These are phyloP conservation scores for Mycena floridula DNA, from an alignment of 768 basidiomycete species.

Conservation along the genomic window DNA sequence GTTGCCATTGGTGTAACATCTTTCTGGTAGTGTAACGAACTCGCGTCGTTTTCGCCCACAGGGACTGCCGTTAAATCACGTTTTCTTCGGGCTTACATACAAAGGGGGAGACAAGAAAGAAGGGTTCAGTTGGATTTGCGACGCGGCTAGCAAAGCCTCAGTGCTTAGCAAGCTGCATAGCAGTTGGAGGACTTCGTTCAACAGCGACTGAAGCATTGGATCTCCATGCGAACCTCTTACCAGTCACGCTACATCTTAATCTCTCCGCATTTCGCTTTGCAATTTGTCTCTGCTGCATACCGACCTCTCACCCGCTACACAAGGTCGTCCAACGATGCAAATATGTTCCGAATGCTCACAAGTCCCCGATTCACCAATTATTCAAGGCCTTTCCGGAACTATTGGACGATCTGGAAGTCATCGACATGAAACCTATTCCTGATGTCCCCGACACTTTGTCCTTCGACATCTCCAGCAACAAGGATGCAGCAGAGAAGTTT, in stretches of 20 bases:
- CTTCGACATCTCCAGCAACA: neutral
- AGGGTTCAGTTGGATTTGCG: neutral
- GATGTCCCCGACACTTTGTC: too few species aligned
- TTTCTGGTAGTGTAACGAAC: too few species aligned
- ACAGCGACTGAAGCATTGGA: neutral
- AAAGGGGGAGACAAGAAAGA: neutral
- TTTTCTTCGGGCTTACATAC: too few species aligned
- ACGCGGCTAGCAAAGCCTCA: neutral
- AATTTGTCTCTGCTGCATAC: neutral
- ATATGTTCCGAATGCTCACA: neutral
- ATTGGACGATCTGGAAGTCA: neutral
- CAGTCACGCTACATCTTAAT: neutral
- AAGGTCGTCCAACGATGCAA: neutral
- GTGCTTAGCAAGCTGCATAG: neutral
- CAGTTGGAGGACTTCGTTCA: neutral
- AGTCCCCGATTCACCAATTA: neutral
- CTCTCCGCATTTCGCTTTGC: neutral
- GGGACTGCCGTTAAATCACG: too few species aligned
- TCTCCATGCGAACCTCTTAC: neutral
- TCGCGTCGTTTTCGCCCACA: too few species aligned
- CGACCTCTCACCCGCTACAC: neutral
- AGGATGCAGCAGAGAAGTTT: neutral
- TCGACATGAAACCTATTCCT: neutral
- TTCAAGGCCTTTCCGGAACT: neutral
- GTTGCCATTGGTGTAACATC: too few species aligned